phyloP scores from a whole-genome alignment of 169 alveolate species.

The Miamiensis avidus region DNA sequence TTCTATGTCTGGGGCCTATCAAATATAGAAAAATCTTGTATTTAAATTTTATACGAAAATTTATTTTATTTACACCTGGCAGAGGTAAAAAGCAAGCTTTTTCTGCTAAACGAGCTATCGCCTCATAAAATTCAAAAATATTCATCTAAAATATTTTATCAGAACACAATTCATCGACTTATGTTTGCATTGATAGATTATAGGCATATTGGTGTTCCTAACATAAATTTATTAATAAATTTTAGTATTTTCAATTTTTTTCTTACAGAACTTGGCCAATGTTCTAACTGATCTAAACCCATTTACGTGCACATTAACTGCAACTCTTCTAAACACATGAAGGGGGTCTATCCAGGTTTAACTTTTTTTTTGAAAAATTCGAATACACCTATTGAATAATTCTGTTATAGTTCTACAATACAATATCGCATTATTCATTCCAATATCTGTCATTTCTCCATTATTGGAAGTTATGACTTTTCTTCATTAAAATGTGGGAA shows the following conservation, averaged over 20 bases:
- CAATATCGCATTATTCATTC: slow-evolving; percentile 69
- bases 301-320: slow-evolving; percentile 37
- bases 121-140: slow-evolving; percentile 64
- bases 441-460: slow-evolving; percentile 74
- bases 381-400: slow-evolving; percentile 41
- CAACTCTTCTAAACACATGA: slow-evolving; percentile 70
- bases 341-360: slow-evolving; percentile 42
- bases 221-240: too few species aligned
- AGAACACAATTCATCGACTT: slow-evolving; percentile 57
- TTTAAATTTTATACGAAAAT: too few species aligned
- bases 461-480: slow-evolving; percentile 16
- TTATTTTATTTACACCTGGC: neutral
- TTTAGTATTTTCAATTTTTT: neutral
- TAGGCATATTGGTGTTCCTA: slow-evolving; percentile 50
- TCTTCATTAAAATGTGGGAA: neutral
- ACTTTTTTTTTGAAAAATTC: slow-evolving; percentile 37
- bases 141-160: slow-evolving; percentile 58
- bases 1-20: neutral
- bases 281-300: slow-evolving; percentile 51
- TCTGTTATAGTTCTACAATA: slow-evolving; percentile 44
- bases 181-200: slow-evolving; percentile 52
- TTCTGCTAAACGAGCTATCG: slow-evolving; percentile 66
- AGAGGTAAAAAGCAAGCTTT: slow-evolving; percentile 24
- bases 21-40: neutral
- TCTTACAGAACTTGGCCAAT: slow-evolving; percentile 30